These are phyloP conservation scores for Cardamine occulta DNA, from an alignment of 345 rosid species.

Conservation along the genomic window DNA sequence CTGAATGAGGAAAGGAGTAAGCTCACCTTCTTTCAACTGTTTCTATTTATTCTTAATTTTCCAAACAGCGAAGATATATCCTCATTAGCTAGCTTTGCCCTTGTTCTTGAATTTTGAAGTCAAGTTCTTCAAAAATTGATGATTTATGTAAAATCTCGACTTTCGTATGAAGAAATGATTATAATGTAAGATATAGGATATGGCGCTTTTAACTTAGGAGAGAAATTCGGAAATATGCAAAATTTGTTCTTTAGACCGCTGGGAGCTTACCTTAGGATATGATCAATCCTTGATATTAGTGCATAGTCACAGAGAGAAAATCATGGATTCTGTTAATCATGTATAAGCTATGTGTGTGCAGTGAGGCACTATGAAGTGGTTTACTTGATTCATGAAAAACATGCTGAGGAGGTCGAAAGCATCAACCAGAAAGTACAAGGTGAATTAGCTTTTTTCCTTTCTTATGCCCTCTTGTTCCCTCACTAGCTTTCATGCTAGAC, in stretches of 20 bases:
- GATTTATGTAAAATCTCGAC: background rate
- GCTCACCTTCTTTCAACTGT: slow-evolving; percentile 38
- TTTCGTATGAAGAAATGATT: background rate
- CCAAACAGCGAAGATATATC: background rate
- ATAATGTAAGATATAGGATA: background rate
- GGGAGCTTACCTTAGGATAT: background rate
- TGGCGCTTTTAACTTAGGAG: background rate
- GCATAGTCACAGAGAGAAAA: background rate
- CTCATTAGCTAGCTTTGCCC: background rate
- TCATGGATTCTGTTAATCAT: slow-evolving; percentile 25
- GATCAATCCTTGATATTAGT: background rate
- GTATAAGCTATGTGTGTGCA: slow-evolving; percentile 41
- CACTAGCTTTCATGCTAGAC: background rate
- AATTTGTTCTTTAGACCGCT: background rate
- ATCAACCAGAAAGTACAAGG: slow-evolving; percentile 91
- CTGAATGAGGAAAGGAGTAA: slow-evolving; percentile 69
- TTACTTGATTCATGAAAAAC: slow-evolving; percentile 89
- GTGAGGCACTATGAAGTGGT: slow-evolving; percentile 97
- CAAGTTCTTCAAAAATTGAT: background rate
- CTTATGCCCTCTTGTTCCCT: background rate
- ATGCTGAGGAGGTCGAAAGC: slow-evolving; percentile 69
- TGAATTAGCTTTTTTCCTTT: slow-evolving; percentile 29
- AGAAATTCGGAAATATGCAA: background rate
- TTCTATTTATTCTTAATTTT: background rate
- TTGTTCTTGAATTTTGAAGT: background rate